Evolutionary conservation across 805 yeast species (phyloP), one percentile per base, ranked within the genome.

Genomic region (Candida methanosorbosa): DNA sequence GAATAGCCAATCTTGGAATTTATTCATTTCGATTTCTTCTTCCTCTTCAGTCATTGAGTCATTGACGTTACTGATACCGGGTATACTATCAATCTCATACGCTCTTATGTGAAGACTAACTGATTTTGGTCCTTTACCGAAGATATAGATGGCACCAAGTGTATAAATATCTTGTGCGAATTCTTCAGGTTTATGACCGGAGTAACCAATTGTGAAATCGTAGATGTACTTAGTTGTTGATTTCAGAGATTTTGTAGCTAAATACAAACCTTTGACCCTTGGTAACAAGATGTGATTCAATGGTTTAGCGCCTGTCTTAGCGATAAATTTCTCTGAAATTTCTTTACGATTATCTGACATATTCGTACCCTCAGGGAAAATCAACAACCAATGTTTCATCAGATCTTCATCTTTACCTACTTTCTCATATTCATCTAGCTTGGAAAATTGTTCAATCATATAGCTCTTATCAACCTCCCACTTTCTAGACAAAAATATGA

Each of bases 281-380:
- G 98, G 98, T n/a, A 87, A 57, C 40, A 92, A 63, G 12, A 83
- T 75, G 52, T 85, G 78, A 27, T 69, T 64, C 43, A 79, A 64
- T 1, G 67, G 62, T 7, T 72, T 65, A 24, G 61, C 62, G 5
- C 65, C 68, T 18, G 66, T 50, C 42, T 77, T 72, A 5, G 54
- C 57, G 16, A 86, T 81, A 57, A 64, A 92, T 7, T 53, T 63
- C 14, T 63, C 64, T 8, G 88, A 75, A 38, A 72, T 71, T 3
- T 47, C 59, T 32, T 74, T 66, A 2, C 95, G 85, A 39, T 73
- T 69, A 5, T 65, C 66, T 26, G 92, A 78, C 36, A 82, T 60
- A 38, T 86, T 92, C 0, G 98, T 92, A 5, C 98, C 98, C 56
- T 92, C 98, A 2, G 98, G 98, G 59, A 81, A 92, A 19, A 92